Base-by-base conservation (phyloP, 2,329 filamentous ascomycete genomes). In the Ascochyta lentis region DNA sequence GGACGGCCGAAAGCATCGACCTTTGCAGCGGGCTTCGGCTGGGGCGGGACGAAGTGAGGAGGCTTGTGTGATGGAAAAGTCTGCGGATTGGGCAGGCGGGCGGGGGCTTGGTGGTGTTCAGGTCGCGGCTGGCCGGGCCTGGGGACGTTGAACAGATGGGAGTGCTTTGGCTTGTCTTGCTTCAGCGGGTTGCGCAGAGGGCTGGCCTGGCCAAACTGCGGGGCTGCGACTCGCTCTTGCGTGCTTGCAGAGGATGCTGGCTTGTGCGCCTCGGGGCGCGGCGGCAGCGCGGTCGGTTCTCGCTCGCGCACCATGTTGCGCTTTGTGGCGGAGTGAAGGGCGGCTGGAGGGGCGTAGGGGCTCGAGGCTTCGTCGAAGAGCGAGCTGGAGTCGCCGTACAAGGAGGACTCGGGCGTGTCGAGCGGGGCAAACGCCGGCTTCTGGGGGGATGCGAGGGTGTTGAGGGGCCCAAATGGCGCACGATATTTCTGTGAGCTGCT, bases 161-260 rank as follows among this genome's bases (percentile, higher is more conserved):
- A 70, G 19, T 71, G 63, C 40, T 64, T 67, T 22, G 56, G 59
- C 24, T 50, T 50, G 53, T 70, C 70, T 48, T 73, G 69, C 63
- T 80, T 67, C 68, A 77, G 63, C 59, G 82, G 75, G 68, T 81
- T 78, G 61, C 83, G 77, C 53, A 87, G 72, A 15, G 84, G 83
- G 58, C 84, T 86, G 2, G 85, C 78, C 63, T 83, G 82, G 47
- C 85, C 85, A 65, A 87, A 88, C 64, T 86, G 80, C 16, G 71
- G 70, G 19, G 60, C 58, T 4, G 62, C 58, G 8, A 67, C 64
- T 35, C 58, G 65, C 12, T 69, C 61, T 38, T 78, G 74, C 13
- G 75, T 66, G 12, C 74, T 61, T 5, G 33, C 65, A 27, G 73
- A 64, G 1, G 68, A 51, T 2, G 57, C 49, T 10, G 65, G 54